phyloP scores from a whole-genome alignment of 345 rosid species.

The Limnanthes douglasii region DNA sequence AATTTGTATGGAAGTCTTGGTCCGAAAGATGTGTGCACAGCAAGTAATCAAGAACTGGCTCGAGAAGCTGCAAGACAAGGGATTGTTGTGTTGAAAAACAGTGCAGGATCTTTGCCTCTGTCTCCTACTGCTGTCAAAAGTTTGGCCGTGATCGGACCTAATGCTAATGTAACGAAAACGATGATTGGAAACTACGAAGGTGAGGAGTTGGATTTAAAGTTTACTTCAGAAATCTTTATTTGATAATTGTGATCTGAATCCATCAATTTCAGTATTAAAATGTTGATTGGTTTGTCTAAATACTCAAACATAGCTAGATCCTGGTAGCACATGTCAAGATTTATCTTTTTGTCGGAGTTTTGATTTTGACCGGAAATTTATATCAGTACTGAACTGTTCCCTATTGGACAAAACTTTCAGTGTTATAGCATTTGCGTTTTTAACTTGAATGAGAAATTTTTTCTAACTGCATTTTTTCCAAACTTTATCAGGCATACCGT shows the following conservation, averaged over 20 bases:
- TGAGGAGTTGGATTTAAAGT: not conserved
- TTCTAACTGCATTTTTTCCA: no score
- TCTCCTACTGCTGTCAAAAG: constrained; percentile 34
- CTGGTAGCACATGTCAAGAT: no score
- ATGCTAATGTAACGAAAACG: constrained; percentile 79
- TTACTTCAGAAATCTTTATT: not conserved
- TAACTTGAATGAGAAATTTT: no score
- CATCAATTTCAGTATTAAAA: no score
- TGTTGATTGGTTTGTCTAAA: no score
- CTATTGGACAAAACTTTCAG: no score
- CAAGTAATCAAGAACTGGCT: constrained; percentile 56
- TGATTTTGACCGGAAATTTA: no score
- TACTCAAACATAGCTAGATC: no score
- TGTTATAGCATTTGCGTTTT: no score
- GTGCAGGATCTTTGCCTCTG: constrained; percentile 44
- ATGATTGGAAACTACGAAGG: constrained; percentile 99
- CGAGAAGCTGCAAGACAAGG: constrained; percentile 92
- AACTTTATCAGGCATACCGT: constrained; percentile 43
- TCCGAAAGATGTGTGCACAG: constrained; percentile 71
- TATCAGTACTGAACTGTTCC: no score
- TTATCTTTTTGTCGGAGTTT: no score
- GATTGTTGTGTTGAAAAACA: constrained; percentile 76
- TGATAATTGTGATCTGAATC: no score
- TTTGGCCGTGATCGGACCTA: constrained; percentile 85
- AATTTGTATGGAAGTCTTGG: constrained; percentile 61